Evolutionary conservation across 768 basidiomycete genomes (phyloP).

Genomic region (Candolleomyces efflorescens): DNA sequence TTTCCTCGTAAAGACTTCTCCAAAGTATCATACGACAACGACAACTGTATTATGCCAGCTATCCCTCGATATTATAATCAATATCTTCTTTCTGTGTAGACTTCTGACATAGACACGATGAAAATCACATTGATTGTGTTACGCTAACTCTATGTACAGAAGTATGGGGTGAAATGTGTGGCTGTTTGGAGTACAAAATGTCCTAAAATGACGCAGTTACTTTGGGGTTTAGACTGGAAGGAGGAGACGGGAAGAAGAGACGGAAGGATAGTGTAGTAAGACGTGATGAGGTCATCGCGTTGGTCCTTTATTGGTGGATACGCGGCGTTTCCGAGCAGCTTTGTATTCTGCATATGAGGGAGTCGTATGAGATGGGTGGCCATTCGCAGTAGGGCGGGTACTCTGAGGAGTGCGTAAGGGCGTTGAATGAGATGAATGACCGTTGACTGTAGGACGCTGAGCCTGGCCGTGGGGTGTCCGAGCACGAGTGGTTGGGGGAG

Average conservation of each 20-base stretch:
- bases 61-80: neutral
- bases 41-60: neutral
- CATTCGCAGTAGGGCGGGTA: neutral
- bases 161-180: too few relatives aligned
- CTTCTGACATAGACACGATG: neutral
- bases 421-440: neutral
- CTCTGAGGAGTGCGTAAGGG: neutral
- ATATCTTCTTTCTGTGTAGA: neutral
- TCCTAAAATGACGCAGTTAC: neutral
- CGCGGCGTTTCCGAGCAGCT: neutral
- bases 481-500: neutral
- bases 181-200: neutral
- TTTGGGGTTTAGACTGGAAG: too few relatives aligned
- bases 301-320: neutral
- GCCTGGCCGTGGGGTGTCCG: neutral
- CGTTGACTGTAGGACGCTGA: neutral
- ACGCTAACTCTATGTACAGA: too few relatives aligned
- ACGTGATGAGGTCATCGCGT: neutral
- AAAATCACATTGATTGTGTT: conserved; percentile 1
- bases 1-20: too few relatives aligned
- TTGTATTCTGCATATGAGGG: neutral
- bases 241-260: neutral
- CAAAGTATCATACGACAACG: neutral
- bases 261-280: neutral
- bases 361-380: neutral